A percentile compares a stretch with the other conserved stretches of the same genome.
Evolutionary conservation across 495 filamentous ascomycete species (phyloP).

Genomic region (Margaritispora aquatica): DNA sequence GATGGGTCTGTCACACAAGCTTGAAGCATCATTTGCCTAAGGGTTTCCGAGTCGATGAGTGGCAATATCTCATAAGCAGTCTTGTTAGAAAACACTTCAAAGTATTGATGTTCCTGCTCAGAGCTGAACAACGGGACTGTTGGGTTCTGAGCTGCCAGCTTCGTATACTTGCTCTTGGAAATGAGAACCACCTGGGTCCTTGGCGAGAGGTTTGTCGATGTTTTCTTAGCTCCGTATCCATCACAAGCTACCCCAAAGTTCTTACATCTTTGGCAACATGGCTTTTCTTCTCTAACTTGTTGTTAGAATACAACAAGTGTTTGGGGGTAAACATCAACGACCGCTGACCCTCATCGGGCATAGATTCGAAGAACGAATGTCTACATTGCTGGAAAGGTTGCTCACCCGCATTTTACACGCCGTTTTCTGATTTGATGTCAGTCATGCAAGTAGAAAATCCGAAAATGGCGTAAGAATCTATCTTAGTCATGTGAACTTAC

Average conservation of each 20-base stretch:
- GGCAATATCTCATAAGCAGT: neutral
- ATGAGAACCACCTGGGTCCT: neutral
- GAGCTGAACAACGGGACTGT: neutral
- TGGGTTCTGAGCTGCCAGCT: neutral
- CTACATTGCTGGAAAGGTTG: neutral
- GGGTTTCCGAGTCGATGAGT: neutral
- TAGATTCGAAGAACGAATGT: too few relatives aligned
- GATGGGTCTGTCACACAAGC: neutral
- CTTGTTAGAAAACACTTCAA: neutral
- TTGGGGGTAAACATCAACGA: too few relatives aligned
- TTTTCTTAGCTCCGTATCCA: neutral
- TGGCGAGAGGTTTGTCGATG: neutral
- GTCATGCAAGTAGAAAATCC: neutral
- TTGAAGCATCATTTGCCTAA: neutral
- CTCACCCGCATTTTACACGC: slow-evolving; percentile 2
- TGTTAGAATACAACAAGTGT: too few relatives aligned
- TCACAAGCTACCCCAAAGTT: slow-evolving; percentile 1
- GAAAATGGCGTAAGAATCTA: too few relatives aligned
- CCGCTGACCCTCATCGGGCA: too few relatives aligned
- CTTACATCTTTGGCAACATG: neutral
- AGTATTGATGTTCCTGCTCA: neutral
- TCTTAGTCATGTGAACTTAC: too few relatives aligned
- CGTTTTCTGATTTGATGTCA: neutral
- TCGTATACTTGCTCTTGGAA: neutral
- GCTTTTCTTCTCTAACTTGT: neutral